phyloP scores from a whole-genome alignment of 768 basidiomycete species.

The Myochromella boudieri region DNA sequence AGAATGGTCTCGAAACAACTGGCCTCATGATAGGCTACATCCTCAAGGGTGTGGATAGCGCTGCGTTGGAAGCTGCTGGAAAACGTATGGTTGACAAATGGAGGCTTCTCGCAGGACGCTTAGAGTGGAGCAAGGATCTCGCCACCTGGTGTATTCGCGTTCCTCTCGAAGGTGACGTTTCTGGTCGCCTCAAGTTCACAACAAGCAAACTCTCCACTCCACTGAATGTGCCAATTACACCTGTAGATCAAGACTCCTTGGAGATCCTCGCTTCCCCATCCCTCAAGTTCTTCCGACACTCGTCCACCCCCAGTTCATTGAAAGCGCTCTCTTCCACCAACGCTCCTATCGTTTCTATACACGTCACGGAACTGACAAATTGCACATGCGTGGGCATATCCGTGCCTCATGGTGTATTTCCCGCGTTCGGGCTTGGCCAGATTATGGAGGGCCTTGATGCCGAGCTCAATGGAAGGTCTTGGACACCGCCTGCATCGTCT shows the following conservation, averaged over 20 bases:
- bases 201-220: neutral
- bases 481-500: neutral
- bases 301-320: slow-evolving; percentile 1
- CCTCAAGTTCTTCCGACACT: slow-evolving; percentile 8
- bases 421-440: neutral
- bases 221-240: neutral
- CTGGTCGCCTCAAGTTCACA: slow-evolving; percentile 3
- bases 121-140: neutral
- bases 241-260: neutral
- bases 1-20: slow-evolving; percentile 1
- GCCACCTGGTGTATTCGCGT: slow-evolving; percentile 3
- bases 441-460: neutral
- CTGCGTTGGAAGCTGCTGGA: slow-evolving; percentile 2
- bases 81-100: slow-evolving; percentile 9
- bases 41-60: slow-evolving; percentile 2
- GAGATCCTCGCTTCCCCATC: neutral
- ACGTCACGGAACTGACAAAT: slow-evolving; percentile 5
- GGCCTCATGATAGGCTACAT: slow-evolving; percentile 6
- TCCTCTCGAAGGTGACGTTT: neutral
- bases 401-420: slow-evolving; percentile 5
- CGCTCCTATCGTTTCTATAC: slow-evolving; percentile 7
- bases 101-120: slow-evolving; percentile 8
- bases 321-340: neutral
- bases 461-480: slow-evolving; percentile 1
- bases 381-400: slow-evolving; percentile 7